Base-by-base conservation (phyloP, 495 filamentous ascomycete species). In the Cetradonia linearis region DNA sequence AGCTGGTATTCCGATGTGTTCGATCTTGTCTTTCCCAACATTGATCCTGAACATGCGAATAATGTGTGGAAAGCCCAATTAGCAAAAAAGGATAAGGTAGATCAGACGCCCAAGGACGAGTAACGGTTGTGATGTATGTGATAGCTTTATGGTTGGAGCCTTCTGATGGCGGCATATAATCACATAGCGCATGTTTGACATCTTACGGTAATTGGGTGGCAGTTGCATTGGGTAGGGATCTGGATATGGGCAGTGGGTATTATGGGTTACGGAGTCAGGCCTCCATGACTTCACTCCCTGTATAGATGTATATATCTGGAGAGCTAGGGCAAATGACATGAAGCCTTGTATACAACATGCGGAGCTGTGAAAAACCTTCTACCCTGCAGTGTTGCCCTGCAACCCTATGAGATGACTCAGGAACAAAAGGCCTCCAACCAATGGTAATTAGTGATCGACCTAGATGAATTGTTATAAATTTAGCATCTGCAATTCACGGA, bases 1-100 rank as follows among this genome's bases (percentile, higher is more conserved):
- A 83, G 78, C 71, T 99, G 94, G 94, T 99, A 96, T 77, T 81
- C 81, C 10, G 92, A 97, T 55, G 88, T 97, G 34, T 97, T 95
- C 71, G 81, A 91, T 54, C 74, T 96, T 31, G 86, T 96, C 58
- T 99, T 99, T 75, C 83, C 86, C 42, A 76, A 87, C 67, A 74
- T 97, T 3, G 88, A 97, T 74, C 74, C 74, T 59, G 77, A 86
- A 38, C 72, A 81, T 61, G 91, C 86, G 62, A 89, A 86, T 69
- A 78, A 72, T 38, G 27, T 86, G 49, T 92, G 88, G 88, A 81
- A 84, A 71, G 79, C 87, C 74, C 77, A 87, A 69, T 78, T 86
- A 62, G 72, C 76, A 72, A 82, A 84, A 69, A 72, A 73, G 58
- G 74, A 76, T 67, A 74, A 81, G 58, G 73, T 82, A 53, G 76